Conservation (phyloP, 2,329 filamentous ascomycete species). For the Sporothrix pallida region DNA sequence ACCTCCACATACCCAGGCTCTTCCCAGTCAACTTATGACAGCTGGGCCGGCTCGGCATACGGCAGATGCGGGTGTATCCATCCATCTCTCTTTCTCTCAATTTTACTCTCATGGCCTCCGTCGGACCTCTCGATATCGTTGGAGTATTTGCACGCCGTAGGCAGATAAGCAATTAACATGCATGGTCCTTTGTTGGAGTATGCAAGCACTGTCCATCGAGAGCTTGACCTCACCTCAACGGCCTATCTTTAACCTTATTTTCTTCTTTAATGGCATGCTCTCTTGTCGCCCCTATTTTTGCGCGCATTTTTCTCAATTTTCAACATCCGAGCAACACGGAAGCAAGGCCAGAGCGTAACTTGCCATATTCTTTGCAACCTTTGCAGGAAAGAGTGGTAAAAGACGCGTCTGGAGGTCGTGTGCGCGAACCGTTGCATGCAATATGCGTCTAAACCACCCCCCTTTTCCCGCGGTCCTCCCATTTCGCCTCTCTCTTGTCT, state of each 20-base stretch:
- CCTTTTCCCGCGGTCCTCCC: background rate
- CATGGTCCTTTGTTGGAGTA: background rate
- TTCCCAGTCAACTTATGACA: background rate
- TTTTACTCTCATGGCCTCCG: background rate
- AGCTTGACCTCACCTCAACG: background rate
- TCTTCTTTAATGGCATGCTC: constrained; percentile 9
- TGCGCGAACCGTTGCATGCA: background rate
- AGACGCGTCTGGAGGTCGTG: background rate
- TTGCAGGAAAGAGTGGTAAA: too few relatives aligned
- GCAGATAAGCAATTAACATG: background rate
- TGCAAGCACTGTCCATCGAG: background rate
- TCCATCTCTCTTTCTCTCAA: background rate
- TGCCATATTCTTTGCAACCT: background rate
- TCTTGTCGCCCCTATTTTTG: background rate
- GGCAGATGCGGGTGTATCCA: constrained; percentile 6
- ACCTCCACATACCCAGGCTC: background rate
- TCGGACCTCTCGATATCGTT: background rate
- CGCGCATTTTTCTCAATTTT: background rate
- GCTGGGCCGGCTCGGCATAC: background rate
- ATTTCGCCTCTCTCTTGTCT: background rate
- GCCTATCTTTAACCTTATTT: constrained; percentile 14
- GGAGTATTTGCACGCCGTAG: background rate
- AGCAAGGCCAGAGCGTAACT: background rate
- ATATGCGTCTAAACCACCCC: background rate
- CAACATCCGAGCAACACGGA: background rate